Evolutionary conservation across 2,329 filamentous ascomycete species (phyloP).

Genomic region (Lasiodiplodia hormozganensis): DNA sequence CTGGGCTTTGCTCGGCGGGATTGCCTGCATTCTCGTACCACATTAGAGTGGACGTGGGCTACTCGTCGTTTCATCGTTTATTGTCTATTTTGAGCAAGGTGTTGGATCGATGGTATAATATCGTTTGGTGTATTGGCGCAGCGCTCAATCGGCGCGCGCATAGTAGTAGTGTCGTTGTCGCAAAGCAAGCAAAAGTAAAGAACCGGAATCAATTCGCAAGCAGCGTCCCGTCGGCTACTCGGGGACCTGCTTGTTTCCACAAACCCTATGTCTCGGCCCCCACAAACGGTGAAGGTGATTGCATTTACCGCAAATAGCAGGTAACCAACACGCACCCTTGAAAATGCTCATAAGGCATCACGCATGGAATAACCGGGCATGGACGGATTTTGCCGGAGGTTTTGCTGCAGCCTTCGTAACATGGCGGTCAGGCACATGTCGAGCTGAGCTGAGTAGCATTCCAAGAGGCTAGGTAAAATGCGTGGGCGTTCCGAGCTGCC

Average conservation of each 20-base stretch:
- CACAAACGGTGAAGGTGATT: neutral
- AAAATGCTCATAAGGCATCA: neutral
- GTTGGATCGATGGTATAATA: constrained; percentile 14
- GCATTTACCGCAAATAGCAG: neutral
- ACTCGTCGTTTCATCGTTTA: neutral
- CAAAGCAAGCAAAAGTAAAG: constrained; percentile 17
- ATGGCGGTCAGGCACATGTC: neutral
- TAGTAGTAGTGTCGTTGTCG: neutral
- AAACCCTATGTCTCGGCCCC: neutral
- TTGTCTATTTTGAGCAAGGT: constrained; percentile 17
- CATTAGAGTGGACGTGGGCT: constrained; percentile 7
- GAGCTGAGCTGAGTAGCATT: neutral
- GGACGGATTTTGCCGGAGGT: neutral
- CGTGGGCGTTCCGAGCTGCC: neutral
- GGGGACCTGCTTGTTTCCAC: neutral
- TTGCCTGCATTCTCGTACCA: constrained; percentile 16
- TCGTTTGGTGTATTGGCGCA: neutral
- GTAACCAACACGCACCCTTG: constrained; percentile 5
- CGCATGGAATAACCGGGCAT: neutral
- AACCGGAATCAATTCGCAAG: constrained; percentile 6
- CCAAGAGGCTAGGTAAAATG: neutral
- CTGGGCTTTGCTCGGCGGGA: constrained; percentile 13
- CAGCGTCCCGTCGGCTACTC: neutral
- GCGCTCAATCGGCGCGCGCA: constrained; percentile 1
- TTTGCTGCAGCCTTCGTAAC: neutral